Percentiles rank a stretch among this genome's conserved stretches.
Evolutionary conservation across 768 basidiomycete genomes (phyloP).

Genomic region (Panaeolus papilionaceus): DNA sequence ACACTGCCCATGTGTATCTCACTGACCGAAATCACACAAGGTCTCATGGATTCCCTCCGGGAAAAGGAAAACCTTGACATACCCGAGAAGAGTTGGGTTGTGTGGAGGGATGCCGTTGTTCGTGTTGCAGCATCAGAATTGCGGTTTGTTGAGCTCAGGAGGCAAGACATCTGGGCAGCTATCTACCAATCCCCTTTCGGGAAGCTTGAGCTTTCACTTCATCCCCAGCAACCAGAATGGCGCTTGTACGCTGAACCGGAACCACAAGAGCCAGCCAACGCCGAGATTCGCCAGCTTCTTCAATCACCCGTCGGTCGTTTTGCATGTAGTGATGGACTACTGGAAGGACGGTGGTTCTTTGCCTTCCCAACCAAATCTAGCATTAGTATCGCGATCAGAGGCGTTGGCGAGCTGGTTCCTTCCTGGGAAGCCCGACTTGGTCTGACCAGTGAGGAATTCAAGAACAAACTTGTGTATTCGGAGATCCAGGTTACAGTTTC

Average conservation of each 20-base stretch:
- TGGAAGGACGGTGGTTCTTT: constrained; percentile 80
- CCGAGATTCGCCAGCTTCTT: constrained; percentile 77
- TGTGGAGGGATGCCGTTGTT: constrained; percentile 73
- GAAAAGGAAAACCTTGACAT: constrained; percentile 46
- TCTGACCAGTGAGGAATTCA: constrained; percentile 66
- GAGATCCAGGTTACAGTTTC: constrained; percentile 68
- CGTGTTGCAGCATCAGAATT: constrained; percentile 67
- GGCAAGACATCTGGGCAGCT: constrained; percentile 88
- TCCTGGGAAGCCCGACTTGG: constrained; percentile 89
- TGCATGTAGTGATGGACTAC: constrained; percentile 58
- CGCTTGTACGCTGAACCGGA: constrained; percentile 78
- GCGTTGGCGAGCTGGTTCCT: constrained; percentile 72
- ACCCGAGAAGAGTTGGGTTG: constrained; percentile 62
- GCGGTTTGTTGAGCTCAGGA: constrained; percentile 84
- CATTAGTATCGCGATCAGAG: constrained; percentile 67
- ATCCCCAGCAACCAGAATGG: constrained; percentile 86
- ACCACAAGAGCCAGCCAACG: constrained; percentile 73
- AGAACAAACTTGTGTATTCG: constrained; percentile 71
- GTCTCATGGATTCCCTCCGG: constrained; percentile 59
- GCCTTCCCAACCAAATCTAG: constrained; percentile 68
- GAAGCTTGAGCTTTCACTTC: constrained; percentile 75
- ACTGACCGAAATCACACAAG: constrained; percentile 54
- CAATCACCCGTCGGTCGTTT: constrained; percentile 81
- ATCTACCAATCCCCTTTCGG: constrained; percentile 77
- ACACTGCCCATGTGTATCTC: constrained; percentile 87